Conservation (phyloP, 2,329 filamentous ascomycete species). For the Stagonosporopsis cucurbitacearum region DNA sequence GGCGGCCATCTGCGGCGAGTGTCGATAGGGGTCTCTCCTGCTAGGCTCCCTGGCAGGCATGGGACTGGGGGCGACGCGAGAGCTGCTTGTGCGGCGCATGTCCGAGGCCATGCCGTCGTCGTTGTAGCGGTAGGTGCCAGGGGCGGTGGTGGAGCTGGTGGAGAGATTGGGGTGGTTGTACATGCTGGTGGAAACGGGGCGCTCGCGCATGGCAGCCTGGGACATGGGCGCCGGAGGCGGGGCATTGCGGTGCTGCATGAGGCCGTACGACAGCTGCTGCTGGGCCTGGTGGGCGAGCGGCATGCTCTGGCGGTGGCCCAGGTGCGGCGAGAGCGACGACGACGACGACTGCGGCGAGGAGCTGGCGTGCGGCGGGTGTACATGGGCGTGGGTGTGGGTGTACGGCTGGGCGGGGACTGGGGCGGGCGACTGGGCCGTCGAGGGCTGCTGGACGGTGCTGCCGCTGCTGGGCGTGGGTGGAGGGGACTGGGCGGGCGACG, state of each 20-base stretch:
- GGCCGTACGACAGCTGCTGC: constrained; percentile 43
- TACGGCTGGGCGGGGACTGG: constrained; percentile 39
- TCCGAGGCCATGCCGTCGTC: constrained; percentile 49
- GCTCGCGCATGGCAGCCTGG: constrained; percentile 42
- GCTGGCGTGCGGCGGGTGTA: constrained; percentile 48
- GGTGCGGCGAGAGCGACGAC: constrained; percentile 42
- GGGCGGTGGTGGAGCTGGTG: constrained; percentile 51
- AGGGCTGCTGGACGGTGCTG: constrained; percentile 34
- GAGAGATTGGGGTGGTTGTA: constrained; percentile 58
- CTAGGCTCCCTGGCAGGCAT: constrained; percentile 72
- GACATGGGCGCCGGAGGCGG: constrained; percentile 28
- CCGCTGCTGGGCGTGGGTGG: constrained; percentile 40
- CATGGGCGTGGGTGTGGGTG: constrained; percentile 28
- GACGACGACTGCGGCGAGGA: constrained; percentile 34
- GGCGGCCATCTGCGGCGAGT: constrained; percentile 60
- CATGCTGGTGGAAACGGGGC: constrained; percentile 55
- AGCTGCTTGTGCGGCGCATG: constrained; percentile 64
- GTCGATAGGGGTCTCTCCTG: constrained; percentile 72
- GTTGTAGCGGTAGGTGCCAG: constrained; percentile 55
- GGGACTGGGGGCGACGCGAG: constrained; percentile 66
- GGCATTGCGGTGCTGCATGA: constrained; percentile 36
- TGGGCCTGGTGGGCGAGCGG: constrained; percentile 52
- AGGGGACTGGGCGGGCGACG: constrained; percentile 33
- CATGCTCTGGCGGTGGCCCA: constrained; percentile 54
- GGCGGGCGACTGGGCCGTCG: constrained; percentile 11